Evolutionary conservation across 371 early-diverging fungal species (phyloP).

Genomic region (Syncephalastrum monosporum): DNA sequence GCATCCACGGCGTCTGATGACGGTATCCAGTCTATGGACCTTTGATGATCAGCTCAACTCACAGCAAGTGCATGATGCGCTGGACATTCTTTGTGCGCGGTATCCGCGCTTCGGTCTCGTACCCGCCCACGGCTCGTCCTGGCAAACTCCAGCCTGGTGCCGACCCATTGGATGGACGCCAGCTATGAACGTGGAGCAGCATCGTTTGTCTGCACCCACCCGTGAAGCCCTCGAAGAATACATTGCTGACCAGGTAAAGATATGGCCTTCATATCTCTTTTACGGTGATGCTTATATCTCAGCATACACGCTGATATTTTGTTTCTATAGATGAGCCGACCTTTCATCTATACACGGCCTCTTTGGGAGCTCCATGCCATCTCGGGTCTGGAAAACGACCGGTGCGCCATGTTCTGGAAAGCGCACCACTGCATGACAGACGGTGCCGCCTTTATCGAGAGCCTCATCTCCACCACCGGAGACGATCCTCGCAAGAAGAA

Average conservation of each 20-base stretch:
- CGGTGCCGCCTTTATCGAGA: slow-evolving; percentile 28
- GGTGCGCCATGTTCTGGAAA: slow-evolving; percentile 39
- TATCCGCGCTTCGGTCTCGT: slow-evolving; percentile 27
- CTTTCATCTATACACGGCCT: slow-evolving; percentile 31
- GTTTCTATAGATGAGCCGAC: slow-evolving; percentile 14
- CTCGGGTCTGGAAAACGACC: slow-evolving; percentile 25
- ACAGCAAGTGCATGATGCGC: slow-evolving; percentile 10
- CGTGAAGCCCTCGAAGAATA: slow-evolving; percentile 21
- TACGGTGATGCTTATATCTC: slow-evolving; percentile 1
- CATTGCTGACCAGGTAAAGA: slow-evolving; percentile 18
- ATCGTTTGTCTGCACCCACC: slow-evolving; percentile 24
- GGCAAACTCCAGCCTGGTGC: slow-evolving; percentile 25
- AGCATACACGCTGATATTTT: neutral
- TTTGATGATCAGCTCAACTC: slow-evolving; percentile 22
- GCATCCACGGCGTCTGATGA: slow-evolving; percentile 32
- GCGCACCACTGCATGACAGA: slow-evolving; percentile 37
- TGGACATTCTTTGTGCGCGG: slow-evolving; percentile 19
- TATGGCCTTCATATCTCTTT: neutral
- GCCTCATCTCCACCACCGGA: slow-evolving; percentile 22
- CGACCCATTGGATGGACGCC: slow-evolving; percentile 17
- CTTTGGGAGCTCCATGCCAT: slow-evolving; percentile 37
- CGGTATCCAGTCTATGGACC: slow-evolving; percentile 32
- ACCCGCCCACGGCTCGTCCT: slow-evolving; percentile 16
- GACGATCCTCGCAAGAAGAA: neutral
- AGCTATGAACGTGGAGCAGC: slow-evolving; percentile 16